These are phyloP conservation scores for Sisymbrium altissimum DNA, from an alignment of 345 rosid species.

Conservation along the genomic window DNA sequence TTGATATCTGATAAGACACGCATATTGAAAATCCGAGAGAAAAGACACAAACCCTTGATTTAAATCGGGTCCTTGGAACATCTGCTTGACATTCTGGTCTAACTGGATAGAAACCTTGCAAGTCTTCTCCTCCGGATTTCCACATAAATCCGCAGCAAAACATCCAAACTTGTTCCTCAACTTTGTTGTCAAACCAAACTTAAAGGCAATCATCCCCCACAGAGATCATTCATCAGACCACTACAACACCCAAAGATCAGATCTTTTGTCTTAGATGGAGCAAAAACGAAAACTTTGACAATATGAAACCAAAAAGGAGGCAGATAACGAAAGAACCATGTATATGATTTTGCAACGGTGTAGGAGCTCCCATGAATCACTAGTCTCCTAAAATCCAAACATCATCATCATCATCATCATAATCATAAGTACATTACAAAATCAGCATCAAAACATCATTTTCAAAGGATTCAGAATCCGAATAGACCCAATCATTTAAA, in stretches of 20 bases:
- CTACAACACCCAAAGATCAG: neutral
- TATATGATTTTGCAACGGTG: neutral
- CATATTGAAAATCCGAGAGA: neutral
- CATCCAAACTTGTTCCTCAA: constrained; percentile 27
- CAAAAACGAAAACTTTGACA: neutral
- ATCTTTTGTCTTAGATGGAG: neutral
- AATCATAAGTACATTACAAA: neutral
- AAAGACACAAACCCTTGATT: constrained; percentile 48
- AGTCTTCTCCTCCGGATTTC: constrained; percentile 57
- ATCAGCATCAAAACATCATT: neutral
- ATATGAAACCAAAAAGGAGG: neutral
- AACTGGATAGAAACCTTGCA: constrained; percentile 70
- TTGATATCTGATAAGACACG: too few species aligned
- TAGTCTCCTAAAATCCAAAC: neutral
- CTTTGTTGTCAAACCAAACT: neutral
- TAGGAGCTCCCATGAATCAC: neutral
- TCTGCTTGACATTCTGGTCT: constrained; percentile 65
- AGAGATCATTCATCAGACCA: constrained; percentile 10
- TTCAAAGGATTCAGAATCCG: neutral
- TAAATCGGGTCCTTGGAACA: constrained; percentile 72
- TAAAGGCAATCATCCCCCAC: constrained; percentile 1
- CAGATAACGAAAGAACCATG: neutral
- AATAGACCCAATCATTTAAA: neutral
- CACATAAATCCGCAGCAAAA: constrained; percentile 40
- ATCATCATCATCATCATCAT: neutral